These are phyloP conservation scores for Leccinum fallax DNA, from an alignment of 1,284 basidiomycete genomes.

Conservation along the genomic window DNA sequence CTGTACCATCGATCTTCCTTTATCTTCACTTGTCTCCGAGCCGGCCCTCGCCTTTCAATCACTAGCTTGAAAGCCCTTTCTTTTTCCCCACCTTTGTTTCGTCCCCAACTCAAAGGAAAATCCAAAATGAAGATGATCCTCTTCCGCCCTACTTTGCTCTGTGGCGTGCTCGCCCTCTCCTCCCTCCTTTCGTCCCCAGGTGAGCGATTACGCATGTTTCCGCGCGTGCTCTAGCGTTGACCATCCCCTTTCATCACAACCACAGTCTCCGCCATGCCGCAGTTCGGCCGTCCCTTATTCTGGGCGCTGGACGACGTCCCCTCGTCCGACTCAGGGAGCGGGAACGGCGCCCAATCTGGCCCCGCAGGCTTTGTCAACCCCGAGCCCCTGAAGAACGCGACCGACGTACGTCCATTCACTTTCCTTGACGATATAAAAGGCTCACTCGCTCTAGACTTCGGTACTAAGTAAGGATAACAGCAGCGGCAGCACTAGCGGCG, in stretches of 20 bases:
- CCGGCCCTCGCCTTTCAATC: neutral
- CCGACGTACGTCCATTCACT: neutral
- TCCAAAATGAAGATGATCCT: conserved; percentile 21
- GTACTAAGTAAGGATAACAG: neutral
- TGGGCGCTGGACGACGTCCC: conserved; percentile 12
- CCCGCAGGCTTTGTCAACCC: neutral
- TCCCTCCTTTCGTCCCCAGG: conserved; percentile 15
- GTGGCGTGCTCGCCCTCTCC: conserved; percentile 10
- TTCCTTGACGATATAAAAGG: neutral
- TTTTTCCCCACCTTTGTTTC: neutral
- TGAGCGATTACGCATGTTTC: neutral
- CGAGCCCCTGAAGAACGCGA: neutral
- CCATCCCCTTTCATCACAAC: neutral
- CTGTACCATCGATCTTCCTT: neutral
- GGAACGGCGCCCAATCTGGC: neutral
- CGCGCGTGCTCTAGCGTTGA: neutral
- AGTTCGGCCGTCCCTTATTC: conserved; percentile 20
- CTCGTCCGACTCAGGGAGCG: neutral
- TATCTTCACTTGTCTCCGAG: neutral
- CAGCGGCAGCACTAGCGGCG: conserved; percentile 14
- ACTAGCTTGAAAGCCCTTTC: neutral
- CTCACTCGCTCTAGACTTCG: neutral
- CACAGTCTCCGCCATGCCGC: conserved; percentile 23
- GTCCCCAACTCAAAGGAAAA: neutral
- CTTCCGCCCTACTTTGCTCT: conserved; percentile 21